Evolutionary conservation across 2,329 filamentous ascomycete genomes (phyloP).

Genomic region (Neonectria sp.): DNA sequence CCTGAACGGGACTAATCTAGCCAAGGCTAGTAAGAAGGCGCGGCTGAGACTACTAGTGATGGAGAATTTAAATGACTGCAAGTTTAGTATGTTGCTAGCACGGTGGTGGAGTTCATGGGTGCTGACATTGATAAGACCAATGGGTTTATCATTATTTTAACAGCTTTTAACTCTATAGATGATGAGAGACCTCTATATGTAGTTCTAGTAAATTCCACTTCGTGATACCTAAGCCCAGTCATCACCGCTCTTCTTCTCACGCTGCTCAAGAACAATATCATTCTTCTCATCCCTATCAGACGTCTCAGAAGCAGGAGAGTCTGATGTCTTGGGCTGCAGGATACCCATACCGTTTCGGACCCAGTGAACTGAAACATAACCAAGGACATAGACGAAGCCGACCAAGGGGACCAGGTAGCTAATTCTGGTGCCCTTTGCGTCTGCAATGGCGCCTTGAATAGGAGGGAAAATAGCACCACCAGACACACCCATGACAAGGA

Average conservation of each 20-base stretch:
- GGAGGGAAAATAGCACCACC: conserved; percentile 71
- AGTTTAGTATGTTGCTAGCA: background rate
- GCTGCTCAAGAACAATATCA: conserved; percentile 35
- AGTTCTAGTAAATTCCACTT: background rate
- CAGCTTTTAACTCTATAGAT: background rate
- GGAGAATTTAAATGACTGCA: background rate
- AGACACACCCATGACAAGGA: conserved; percentile 77
- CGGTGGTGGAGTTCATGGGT: too few relatives aligned
- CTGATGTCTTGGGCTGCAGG: conserved; percentile 27
- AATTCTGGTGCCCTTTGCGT: conserved; percentile 42
- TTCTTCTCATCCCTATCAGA: conserved; percentile 25
- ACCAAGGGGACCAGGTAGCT: conserved; percentile 43
- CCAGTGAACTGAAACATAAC: conserved; percentile 38
- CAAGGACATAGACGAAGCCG: conserved; percentile 45
- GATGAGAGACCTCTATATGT: background rate
- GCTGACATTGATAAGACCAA: too few relatives aligned
- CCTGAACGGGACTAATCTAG: too few relatives aligned
- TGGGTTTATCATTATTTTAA: too few relatives aligned
- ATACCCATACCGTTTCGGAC: conserved; percentile 38
- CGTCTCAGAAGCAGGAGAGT: conserved; percentile 14
- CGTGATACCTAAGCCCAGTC: conserved; percentile 32
- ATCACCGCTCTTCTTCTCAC: conserved; percentile 39
- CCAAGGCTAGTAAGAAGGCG: too few relatives aligned
- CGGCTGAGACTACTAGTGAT: too few relatives aligned
- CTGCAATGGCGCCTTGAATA: conserved; percentile 39